These are phyloP conservation scores for Monosporozyma solicola DNA, from an alignment of 805 yeast genomes.

Conservation along the genomic window DNA sequence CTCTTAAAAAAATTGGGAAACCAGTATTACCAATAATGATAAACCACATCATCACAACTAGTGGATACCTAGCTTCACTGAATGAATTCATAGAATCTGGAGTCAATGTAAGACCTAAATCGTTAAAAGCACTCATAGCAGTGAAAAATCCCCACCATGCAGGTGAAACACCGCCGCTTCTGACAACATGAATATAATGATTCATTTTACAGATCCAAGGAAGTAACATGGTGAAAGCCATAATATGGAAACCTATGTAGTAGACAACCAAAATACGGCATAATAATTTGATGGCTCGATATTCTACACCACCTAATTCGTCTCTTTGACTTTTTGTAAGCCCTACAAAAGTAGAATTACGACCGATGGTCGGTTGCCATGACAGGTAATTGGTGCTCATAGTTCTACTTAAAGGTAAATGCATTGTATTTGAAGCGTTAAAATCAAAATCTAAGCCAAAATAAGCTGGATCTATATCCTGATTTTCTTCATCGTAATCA, in stretches of 20 bases:
- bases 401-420: conserved; percentile 19
- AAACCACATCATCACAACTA: conserved; percentile 57
- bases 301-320: conserved; percentile 96
- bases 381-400: conserved; percentile 66
- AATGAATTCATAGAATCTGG: conserved; percentile 73
- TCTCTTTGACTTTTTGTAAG: conserved; percentile 77
- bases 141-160: conserved; percentile 94
- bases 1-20: conserved; percentile 75
- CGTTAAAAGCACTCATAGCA: conserved; percentile 70
- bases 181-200: conserved; percentile 37
- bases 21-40: conserved; percentile 92
- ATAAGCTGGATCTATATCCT: conserved; percentile 9
- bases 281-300: conserved; percentile 74
- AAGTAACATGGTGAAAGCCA: conserved; percentile 43
- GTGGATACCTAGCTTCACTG: conserved; percentile 51
- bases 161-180: conserved; percentile 55
- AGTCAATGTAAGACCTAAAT: conserved; percentile 74
- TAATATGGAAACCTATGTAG: conserved; percentile 66
- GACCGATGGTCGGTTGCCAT: conserved; percentile 84
- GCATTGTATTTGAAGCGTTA: conserved; percentile 5
- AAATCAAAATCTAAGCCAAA: conserved; percentile 24
- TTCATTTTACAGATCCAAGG: conserved; percentile 49
- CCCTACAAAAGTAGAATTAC: conserved; percentile 86
- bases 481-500: conserved; percentile 3
- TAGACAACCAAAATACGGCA: conserved; percentile 55